Evolutionary conservation across 495 filamentous ascomycete species (phyloP).

Genomic region (Lepraria neglecta): DNA sequence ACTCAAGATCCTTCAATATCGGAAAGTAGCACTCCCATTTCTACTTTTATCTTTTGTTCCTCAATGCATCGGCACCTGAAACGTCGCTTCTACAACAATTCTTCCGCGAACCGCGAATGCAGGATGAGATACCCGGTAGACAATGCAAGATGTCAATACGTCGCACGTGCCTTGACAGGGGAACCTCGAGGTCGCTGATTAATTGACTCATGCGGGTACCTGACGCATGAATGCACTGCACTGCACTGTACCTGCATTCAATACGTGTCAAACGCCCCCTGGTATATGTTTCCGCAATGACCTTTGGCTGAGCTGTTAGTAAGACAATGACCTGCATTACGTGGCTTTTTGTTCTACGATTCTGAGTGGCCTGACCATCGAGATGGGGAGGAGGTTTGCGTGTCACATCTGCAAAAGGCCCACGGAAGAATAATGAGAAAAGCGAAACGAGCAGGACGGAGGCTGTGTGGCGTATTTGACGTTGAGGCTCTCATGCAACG

Average conservation of each 20-base stretch:
- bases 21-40: too few relatives aligned
- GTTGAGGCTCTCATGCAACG: too few relatives aligned
- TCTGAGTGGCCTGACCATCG: constrained; percentile 3
- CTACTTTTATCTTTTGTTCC: background rate
- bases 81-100: constrained; percentile 9
- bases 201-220: background rate
- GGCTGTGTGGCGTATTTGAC: too few relatives aligned
- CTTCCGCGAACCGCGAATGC: constrained; percentile 2
- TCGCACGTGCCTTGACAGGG: constrained; percentile 1
- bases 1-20: too few relatives aligned
- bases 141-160: background rate
- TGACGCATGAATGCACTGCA: background rate
- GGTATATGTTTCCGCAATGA: background rate
- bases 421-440: too few relatives aligned
- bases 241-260: constrained; percentile 4
- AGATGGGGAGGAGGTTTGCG: too few relatives aligned
- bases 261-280: background rate
- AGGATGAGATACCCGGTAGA: background rate
- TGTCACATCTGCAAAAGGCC: too few relatives aligned
- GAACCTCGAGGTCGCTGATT: background rate
- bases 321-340: background rate
- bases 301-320: background rate
- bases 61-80: constrained; percentile 3
- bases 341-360: background rate
- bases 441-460: too few relatives aligned